Conservation (phyloP, 768 basidiomycete genomes). For the Exidia glandulosa region DNA sequence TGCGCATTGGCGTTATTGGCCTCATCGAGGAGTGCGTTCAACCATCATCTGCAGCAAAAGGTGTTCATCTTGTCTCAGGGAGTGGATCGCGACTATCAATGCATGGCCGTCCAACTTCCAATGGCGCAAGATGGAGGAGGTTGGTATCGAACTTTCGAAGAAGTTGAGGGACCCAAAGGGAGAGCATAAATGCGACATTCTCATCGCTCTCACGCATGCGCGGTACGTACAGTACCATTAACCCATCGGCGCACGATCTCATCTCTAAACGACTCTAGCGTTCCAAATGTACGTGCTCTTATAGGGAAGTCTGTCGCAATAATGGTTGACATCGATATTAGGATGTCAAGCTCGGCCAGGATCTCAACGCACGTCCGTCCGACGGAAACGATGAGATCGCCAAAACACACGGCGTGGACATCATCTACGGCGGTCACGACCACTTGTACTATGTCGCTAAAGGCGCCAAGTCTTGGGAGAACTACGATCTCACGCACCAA, state of each 20-base stretch:
- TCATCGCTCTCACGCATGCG: conserved; percentile 80
- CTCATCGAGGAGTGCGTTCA: conserved; percentile 69
- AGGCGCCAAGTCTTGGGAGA: conserved; percentile 57
- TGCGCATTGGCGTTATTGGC: conserved; percentile 73
- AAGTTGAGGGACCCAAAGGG: conserved; percentile 61
- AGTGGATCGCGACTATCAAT: conserved; percentile 81
- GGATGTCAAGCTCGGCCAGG: conserved; percentile 65
- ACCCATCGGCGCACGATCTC: neutral
- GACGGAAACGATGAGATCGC: conserved; percentile 36
- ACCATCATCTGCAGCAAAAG: neutral
- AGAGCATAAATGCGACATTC: conserved; percentile 61
- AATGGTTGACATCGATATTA: conserved; percentile 15
- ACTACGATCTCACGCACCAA: conserved; percentile 38
- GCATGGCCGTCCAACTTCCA: conserved; percentile 72
- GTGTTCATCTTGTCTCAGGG: conserved; percentile 31
- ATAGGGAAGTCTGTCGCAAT: neutral
- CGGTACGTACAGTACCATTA: conserved; percentile 31
- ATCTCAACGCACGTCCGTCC: conserved; percentile 49
- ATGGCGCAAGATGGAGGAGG: conserved; percentile 64
- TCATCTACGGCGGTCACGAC: conserved; percentile 83
- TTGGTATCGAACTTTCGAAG: conserved; percentile 61
- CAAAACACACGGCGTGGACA: conserved; percentile 63
- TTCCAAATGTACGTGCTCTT: neutral
- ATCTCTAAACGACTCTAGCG: neutral
- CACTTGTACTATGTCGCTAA: conserved; percentile 68